These are phyloP conservation scores for Trametes elegans DNA, from an alignment of 768 basidiomycete species.

Conservation along the genomic window DNA sequence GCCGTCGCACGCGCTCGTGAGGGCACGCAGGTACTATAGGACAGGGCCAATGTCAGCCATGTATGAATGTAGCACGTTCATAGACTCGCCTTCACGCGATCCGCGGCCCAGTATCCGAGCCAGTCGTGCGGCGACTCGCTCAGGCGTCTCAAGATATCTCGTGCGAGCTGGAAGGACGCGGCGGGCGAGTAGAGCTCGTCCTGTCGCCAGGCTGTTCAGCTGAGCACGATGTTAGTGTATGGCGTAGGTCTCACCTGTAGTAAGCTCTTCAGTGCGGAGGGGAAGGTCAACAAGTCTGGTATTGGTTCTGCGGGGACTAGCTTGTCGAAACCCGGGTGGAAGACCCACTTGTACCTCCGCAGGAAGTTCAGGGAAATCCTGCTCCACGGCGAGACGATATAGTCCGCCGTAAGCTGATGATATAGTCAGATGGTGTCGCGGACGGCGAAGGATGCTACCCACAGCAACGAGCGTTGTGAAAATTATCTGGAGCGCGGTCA, in stretches of 20 bases:
- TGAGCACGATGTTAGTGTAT: not conserved
- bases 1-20: slow-evolving; percentile 19
- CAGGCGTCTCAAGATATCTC: slow-evolving; percentile 33
- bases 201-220: slow-evolving; percentile 23
- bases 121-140: not conserved
- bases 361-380: slow-evolving; percentile 56
- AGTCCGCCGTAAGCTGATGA: slow-evolving; percentile 47
- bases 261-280: slow-evolving; percentile 37
- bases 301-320: slow-evolving; percentile 46
- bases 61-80: slow-evolving; percentile 16
- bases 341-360: slow-evolving; percentile 80
- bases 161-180: slow-evolving; percentile 44
- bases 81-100: slow-evolving; percentile 16
- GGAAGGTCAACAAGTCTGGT: slow-evolving; percentile 57
- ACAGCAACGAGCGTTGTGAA: slow-evolving; percentile 36
- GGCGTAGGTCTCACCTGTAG: slow-evolving; percentile 33
- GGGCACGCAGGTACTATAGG: slow-evolving; percentile 37
- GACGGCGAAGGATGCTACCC: not conserved
- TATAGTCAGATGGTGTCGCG: not conserved
- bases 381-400: slow-evolving; percentile 46
- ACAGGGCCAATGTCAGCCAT: not conserved
- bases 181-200: slow-evolving; percentile 40
- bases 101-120: slow-evolving; percentile 12
- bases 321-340: slow-evolving; percentile 55
- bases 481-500: slow-evolving; percentile 58